Evolutionary conservation across 2,329 filamentous ascomycete genomes (phyloP), one percentile per base, ranked within the genome.

Genomic region (Blumeriella jaapii): DNA sequence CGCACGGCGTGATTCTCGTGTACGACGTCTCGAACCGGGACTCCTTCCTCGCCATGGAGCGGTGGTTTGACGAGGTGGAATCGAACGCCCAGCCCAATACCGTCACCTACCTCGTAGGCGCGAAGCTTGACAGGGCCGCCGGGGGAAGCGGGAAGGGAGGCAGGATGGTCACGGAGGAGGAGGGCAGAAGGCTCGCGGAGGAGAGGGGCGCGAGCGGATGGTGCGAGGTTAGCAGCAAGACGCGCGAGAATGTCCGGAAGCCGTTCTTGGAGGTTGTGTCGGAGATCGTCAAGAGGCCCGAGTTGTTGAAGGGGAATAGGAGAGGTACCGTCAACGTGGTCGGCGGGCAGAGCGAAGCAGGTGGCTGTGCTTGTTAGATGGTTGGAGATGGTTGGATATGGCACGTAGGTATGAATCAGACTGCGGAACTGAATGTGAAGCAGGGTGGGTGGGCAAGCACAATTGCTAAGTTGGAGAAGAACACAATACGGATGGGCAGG

Each of bases 1-100:
- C 91, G 2, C 89, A 91, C 4, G 91, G 89, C 47, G 89, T 89
- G n/a, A 80, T 98, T 32, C 70, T 98, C 41, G 78, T 96, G 45
- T 98, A 96, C 68, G 91, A 98, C 59, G 68, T 96, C 39, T 78
- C 82, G 17, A 76, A 80, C 53, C 55, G 65, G 19, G 62, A 66
- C 31, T 65, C 61, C 37, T 72, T 72, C 48, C 50, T 61, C 15
- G 59, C 61, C 31, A 67, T 72, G 65, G 64, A 67, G 29, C 57
- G 59, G 31, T 73, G 68, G 68, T 68, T 69, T 44, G 62, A 67
- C 28, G 68, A 72, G 50, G 68, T 63, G 5, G 62, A 67, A 47
- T 51, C 54, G 9, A 69, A 69, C 48, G 67, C 65, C 2, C 60
- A 61, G 13, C 59, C 63, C 0, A 61, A 63, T 6, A 63, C 65